Evolutionary conservation across 371 early-diverging fungal species (phyloP), one percentile per base, ranked within the genome.

Genomic region (Circinella minor): DNA sequence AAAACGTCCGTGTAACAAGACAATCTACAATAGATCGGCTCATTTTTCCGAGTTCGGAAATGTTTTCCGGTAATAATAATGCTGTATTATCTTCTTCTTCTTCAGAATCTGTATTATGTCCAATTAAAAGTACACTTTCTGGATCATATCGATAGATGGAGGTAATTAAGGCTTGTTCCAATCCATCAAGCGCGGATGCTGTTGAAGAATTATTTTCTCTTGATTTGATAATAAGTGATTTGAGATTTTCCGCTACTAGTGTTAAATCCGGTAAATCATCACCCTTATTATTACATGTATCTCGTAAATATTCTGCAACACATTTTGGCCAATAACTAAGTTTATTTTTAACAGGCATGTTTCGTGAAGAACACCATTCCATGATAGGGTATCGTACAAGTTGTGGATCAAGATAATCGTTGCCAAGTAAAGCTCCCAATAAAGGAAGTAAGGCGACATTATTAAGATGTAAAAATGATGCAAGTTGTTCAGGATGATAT

Each of bases 371-470:
- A 37, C 77, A 83, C 74, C 81, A 81, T 36, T 78, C 72, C 48
- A 77, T 80, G 11, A 86, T 77, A 4, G 82, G 81, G 1, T 71
- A 72, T 13, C 78, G 51, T 5, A 81, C 68, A 14, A 77, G 27
- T 14, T 75, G 60, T 0, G 63, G 38, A 59, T 77, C 75, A 1
- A 87, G 36, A 63, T 89, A 87, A 49, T 89, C 89, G 67, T 89
- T 89, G 11, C 89, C 89, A 1, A 86, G 65, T 13, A 89, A 70
- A 1, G 86, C 82, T 0, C 87, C 89, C 67, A 89, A 81, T 0
- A 89, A 61, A 0, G 89, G 88, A 14, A 89, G 63, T 43, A 76
- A 66, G 1, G 65, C 66, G 1, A 69, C 63, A 15, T 71, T 71
- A 7, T 51, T 15, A 36, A 87, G 63, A 15, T 77, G 72, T 15